Evolutionary conservation across 2,329 filamentous ascomycete genomes (phyloP).

Genomic region (Bipolaris gigantea): DNA sequence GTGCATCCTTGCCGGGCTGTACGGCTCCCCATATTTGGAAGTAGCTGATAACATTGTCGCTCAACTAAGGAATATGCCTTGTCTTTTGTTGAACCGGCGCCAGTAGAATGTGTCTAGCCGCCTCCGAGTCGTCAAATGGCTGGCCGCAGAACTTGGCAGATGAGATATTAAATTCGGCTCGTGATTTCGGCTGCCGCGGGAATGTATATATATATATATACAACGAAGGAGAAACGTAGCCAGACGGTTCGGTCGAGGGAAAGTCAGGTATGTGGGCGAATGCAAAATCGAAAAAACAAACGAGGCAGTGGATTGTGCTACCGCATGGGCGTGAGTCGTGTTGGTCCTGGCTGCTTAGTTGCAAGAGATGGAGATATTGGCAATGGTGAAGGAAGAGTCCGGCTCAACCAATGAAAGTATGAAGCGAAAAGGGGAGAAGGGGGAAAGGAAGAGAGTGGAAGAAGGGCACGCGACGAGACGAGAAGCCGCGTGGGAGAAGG

Average conservation of each 20-base stretch:
- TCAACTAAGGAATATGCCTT: not conserved
- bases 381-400: conserved; percentile 35
- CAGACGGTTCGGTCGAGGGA: conserved; percentile 32
- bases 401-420: conserved; percentile 32
- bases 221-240: conserved; percentile 32
- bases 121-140: conserved; percentile 1
- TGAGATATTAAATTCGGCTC: conserved; percentile 6
- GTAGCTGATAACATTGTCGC: conserved; percentile 28
- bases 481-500: conserved; percentile 22
- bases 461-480: conserved; percentile 23
- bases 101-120: not conserved
- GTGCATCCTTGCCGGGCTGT: conserved; percentile 39
- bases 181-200: conserved; percentile 7
- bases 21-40: conserved; percentile 36
- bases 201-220: conserved; percentile 24
- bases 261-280: conserved; percentile 32
- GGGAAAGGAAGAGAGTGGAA: conserved; percentile 14
- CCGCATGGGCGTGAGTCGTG: conserved; percentile 34
- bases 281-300: conserved; percentile 17
- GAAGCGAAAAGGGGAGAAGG: conserved; percentile 15
- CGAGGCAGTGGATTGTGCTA: conserved; percentile 29
- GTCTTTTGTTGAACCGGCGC: not conserved
- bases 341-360: conserved; percentile 17
- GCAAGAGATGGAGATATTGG: conserved; percentile 9
- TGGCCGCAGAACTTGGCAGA: conserved; percentile 9